phyloP scores from a whole-genome alignment of 1,284 basidiomycete species.

The Tilletia caries region DNA sequence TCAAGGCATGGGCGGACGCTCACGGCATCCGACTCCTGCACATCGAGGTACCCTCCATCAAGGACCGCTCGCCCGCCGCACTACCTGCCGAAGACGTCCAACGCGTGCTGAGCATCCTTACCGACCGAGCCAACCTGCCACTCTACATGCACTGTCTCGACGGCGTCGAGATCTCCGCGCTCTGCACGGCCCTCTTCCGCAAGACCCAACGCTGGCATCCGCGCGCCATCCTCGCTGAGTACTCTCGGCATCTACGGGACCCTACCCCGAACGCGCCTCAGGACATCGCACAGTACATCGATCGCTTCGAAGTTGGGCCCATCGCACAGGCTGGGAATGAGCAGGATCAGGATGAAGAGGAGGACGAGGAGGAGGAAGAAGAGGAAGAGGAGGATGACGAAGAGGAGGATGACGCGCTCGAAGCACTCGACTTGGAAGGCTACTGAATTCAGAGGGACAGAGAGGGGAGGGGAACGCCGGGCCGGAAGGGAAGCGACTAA shows the following conservation, averaged over 20 bases:
- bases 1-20: conserved; percentile 33
- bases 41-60: conserved; percentile 47
- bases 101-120: conserved; percentile 34
- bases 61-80: conserved; percentile 44
- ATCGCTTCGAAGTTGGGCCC: neutral
- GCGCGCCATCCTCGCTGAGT: conserved; percentile 34
- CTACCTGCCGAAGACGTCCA: conserved; percentile 43
- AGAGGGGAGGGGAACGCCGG: too few relatives aligned
- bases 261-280: conserved; percentile 34
- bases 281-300: conserved; percentile 14
- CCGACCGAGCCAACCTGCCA: conserved; percentile 42
- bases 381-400: conserved; percentile 26
- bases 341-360: conserved; percentile 22
- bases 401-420: conserved; percentile 22
- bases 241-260: conserved; percentile 35
- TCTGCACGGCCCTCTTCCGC: conserved; percentile 44
- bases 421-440: conserved; percentile 33
- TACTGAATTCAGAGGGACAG: conserved; percentile 15
- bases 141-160: conserved; percentile 52
- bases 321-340: conserved; percentile 13
- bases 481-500: too few relatives aligned
- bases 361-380: conserved; percentile 24
- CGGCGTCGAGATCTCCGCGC: conserved; percentile 44
- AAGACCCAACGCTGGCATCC: conserved; percentile 47
- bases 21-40: conserved; percentile 34